phyloP scores from a whole-genome alignment of 129 eudicot species.

The Helianthus tuberosus region DNA sequence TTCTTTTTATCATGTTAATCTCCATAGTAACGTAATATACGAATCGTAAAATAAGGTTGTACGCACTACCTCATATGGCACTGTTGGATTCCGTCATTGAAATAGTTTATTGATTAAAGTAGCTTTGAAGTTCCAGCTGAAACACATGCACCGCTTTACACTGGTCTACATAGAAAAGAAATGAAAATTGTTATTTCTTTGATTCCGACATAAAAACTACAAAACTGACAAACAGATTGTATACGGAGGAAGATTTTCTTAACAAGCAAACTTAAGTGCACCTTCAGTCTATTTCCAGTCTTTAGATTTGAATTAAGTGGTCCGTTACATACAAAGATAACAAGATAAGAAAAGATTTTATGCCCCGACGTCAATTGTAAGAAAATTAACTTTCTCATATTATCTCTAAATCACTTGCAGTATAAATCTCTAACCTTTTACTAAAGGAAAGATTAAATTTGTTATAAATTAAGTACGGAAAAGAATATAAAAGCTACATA shows the following conservation, averaged over 20 bases:
- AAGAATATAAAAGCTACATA: not conserved
- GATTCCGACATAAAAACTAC: conserved; percentile 9
- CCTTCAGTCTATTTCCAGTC: not conserved
- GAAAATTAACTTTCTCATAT: not conserved
- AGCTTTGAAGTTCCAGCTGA: conserved; percentile 30
- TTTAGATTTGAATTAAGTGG: conserved; percentile 6
- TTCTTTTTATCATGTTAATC: conserved; percentile 8
- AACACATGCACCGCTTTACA: conserved; percentile 18
- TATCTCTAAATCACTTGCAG: too few species aligned
- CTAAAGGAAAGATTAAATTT: not conserved
- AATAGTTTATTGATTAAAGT: conserved; percentile 15
- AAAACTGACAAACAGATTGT: not conserved
- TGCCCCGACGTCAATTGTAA: not conserved
- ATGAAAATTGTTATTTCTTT: not conserved
- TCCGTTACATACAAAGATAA: conserved; percentile 1
- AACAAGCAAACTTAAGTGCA: conserved; percentile 15
- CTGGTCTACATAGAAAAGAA: conserved; percentile 8
- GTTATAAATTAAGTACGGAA: not conserved
- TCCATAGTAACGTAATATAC: not conserved
- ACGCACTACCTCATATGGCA: conserved; percentile 30
- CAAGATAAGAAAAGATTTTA: not conserved
- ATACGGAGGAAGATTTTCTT: not conserved
- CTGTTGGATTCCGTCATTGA: not conserved
- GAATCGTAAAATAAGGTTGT: not conserved
- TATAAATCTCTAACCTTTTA: not conserved